These are phyloP conservation scores for Inga leiocalycina DNA, from an alignment of 306 rosid species.

Conservation along the genomic window DNA sequence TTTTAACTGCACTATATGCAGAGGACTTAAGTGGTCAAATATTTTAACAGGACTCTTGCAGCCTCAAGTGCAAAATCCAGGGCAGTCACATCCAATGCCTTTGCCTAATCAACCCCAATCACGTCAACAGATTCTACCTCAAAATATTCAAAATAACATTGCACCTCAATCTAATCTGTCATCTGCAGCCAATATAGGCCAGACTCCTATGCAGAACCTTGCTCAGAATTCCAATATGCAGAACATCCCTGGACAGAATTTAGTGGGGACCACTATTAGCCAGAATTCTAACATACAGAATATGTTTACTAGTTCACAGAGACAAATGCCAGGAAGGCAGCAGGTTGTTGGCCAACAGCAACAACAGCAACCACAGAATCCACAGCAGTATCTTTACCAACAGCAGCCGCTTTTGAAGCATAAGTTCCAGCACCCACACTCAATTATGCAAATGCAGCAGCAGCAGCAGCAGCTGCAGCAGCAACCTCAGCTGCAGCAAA, in stretches of 20 bases:
- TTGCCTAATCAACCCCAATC: constrained; percentile 66
- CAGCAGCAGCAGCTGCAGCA: constrained; percentile 48
- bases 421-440: constrained; percentile 52
- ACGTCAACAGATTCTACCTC: constrained; percentile 78
- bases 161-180: constrained; percentile 61
- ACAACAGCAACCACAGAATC: constrained; percentile 72
- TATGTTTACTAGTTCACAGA: constrained; percentile 70
- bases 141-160: constrained; percentile 70
- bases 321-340: constrained; percentile 88
- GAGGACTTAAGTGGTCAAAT: constrained; percentile 16
- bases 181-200: constrained; percentile 56
- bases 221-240: constrained; percentile 79
- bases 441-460: constrained; percentile 52
- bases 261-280: constrained; percentile 68
- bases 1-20: neutral
- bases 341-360: constrained; percentile 74
- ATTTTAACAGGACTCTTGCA: constrained; percentile 63
- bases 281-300: constrained; percentile 74
- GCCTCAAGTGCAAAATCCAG: constrained; percentile 69
- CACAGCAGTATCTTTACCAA: constrained; percentile 67
- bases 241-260: constrained; percentile 65
- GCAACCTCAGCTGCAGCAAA: constrained; percentile 69
- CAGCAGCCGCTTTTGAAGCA: constrained; percentile 71
- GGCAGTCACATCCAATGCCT: constrained; percentile 65
- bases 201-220: constrained; percentile 65